A percentile compares a stretch with the other conserved stretches of the same genome.
These are phyloP conservation scores for Sapria himalayana DNA, from an alignment of 345 rosid species.

Conservation along the genomic window DNA sequence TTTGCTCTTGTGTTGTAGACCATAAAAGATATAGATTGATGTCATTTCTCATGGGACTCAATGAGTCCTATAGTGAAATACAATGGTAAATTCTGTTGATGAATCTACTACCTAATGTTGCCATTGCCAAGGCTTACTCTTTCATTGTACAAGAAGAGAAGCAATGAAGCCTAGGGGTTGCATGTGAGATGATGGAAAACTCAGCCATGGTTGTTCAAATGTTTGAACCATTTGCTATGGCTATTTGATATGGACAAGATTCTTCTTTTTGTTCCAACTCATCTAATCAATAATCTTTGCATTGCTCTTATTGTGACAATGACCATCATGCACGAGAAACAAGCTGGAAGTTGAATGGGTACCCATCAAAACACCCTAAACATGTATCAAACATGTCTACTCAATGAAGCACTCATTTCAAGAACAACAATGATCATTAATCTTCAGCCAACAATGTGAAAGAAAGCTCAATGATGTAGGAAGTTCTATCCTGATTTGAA, in stretches of 20 bases:
- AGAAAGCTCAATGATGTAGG: too few relatives aligned
- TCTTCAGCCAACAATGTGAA: background rate
- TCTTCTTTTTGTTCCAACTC: too few relatives aligned
- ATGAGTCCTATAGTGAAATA: slow-evolving; percentile 2
- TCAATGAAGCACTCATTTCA: background rate
- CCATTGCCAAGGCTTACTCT: background rate
- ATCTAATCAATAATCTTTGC: background rate
- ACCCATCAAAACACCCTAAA: background rate
- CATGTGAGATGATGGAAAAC: background rate
- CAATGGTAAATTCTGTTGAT: background rate
- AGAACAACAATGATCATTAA: background rate
- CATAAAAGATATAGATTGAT: background rate
- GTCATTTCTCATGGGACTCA: slow-evolving; percentile 1
- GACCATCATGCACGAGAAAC: background rate
- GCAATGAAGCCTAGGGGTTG: background rate
- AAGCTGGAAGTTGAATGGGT: background rate
- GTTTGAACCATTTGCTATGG: background rate
- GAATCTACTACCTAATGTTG: background rate
- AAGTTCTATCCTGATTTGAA: background rate
- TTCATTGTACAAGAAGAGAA: slow-evolving; percentile 1
- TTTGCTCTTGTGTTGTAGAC: background rate
- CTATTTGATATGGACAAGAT: background rate
- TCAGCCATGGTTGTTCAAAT: background rate
- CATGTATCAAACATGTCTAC: background rate
- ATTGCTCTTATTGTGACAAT: background rate